phyloP scores from a whole-genome alignment of 2,329 filamentous ascomycete genomes.

The Tolypocladium ophioglossoides region DNA sequence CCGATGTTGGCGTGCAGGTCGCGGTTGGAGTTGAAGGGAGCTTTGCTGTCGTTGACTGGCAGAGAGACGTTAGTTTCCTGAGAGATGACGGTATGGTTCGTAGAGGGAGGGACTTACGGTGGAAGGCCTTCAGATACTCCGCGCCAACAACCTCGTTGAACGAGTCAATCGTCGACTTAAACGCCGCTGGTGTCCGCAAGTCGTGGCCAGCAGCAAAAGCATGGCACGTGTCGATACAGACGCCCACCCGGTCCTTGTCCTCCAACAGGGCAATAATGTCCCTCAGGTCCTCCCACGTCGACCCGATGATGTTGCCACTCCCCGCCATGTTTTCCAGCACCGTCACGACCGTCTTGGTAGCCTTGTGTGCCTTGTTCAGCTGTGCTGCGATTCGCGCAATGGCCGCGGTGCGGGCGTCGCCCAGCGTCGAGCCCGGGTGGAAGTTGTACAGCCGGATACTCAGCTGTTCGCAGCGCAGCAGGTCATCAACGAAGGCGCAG shows the following conservation, averaged over 20 bases:
- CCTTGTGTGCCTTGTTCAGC: slow-evolving; percentile 71
- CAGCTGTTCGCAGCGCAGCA: slow-evolving; percentile 72
- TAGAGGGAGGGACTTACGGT: slow-evolving; percentile 30
- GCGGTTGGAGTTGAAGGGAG: slow-evolving; percentile 67
- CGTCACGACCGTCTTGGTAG: slow-evolving; percentile 66
- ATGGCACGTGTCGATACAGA: slow-evolving; percentile 96
- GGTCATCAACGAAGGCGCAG: slow-evolving; percentile 74
- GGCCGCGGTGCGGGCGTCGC: slow-evolving; percentile 55
- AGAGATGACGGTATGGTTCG: neutral
- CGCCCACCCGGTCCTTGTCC: slow-evolving; percentile 75
- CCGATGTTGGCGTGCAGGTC: slow-evolving; percentile 96
- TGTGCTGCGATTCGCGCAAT: slow-evolving; percentile 70
- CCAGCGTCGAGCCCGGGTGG: slow-evolving; percentile 78
- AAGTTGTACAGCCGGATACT: slow-evolving; percentile 96
- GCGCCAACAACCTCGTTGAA: slow-evolving; percentile 73
- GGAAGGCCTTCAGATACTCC: slow-evolving; percentile 72
- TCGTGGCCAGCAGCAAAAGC: slow-evolving; percentile 93
- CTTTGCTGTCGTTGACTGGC: slow-evolving; percentile 84
- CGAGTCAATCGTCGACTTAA: slow-evolving; percentile 59
- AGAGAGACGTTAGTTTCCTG: neutral
- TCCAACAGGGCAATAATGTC: slow-evolving; percentile 74
- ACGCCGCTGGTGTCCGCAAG: slow-evolving; percentile 63
- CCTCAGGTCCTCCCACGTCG: slow-evolving; percentile 73
- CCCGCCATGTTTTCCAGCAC: slow-evolving; percentile 95
- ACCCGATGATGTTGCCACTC: slow-evolving; percentile 76